Evolutionary conservation across 1,284 basidiomycete species (phyloP).

Genomic region (Cutaneotrichosporon spelunceum): DNA sequence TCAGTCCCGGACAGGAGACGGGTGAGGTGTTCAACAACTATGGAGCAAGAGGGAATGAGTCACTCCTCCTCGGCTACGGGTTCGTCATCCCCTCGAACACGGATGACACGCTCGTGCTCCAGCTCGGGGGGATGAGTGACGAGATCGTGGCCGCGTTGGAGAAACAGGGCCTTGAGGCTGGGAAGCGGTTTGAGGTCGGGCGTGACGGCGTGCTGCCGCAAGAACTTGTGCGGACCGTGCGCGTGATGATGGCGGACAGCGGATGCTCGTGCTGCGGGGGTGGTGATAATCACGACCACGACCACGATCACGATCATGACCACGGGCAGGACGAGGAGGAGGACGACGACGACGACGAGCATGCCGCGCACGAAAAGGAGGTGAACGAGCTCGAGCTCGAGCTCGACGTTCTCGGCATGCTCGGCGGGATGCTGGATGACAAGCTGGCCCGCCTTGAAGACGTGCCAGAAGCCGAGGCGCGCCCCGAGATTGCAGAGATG

Average conservation of each 20-base stretch:
- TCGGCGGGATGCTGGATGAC: conserved; percentile 63
- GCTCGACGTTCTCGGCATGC: conserved; percentile 53
- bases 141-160: conserved; percentile 24
- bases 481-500: background rate
- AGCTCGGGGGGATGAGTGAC: conserved; percentile 58
- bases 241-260: conserved; percentile 36
- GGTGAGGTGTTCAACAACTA: conserved; percentile 77
- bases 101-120: conserved; percentile 77
- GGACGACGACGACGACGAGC: conserved; percentile 49
- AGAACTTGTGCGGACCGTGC: conserved; percentile 60
- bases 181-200: conserved; percentile 62
- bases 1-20: conserved; percentile 42
- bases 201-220: conserved; percentile 59
- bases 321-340: conserved; percentile 56
- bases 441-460: conserved; percentile 51
- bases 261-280: background rate
- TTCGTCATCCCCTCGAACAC: conserved; percentile 73
- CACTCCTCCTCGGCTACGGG: conserved; percentile 81
- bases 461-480: conserved; percentile 36
- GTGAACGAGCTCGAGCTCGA: conserved; percentile 65
- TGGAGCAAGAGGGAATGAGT: conserved; percentile 65
- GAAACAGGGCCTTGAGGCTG: conserved; percentile 32
- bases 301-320: conserved; percentile 11
- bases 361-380: conserved; percentile 47
- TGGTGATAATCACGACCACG: conserved; percentile 38